Base-by-base conservation (phyloP, 345 rosid genomes). In the Eucalyptus guilfoylei region DNA sequence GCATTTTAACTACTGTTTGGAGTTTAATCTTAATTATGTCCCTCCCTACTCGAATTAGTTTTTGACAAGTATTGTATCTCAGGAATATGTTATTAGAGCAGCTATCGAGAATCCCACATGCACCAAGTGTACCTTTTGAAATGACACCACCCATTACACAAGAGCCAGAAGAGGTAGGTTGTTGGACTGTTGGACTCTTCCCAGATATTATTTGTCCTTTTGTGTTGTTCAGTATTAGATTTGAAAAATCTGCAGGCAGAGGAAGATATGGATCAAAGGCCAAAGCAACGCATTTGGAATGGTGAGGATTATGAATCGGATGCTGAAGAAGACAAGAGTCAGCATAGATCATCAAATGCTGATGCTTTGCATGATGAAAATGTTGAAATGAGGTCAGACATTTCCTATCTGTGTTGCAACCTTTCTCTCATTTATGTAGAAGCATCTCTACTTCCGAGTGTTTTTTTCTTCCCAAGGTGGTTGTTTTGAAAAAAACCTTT, bases 221-320 rank as follows among this genome's bases (percentile, higher is more conserved):
- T 32, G 76, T 80, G 60, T 87, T 87, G 17, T 62, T 86, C 86
- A 48, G 90, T 64, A 45, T 72, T 88, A 86, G 86, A 34, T 30
- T 42, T 88, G 80, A 42, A 52, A 86, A 91, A 67, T 86, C 86
- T 90, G 89, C 89, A 95, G 97, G 91, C 91, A 14, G 97, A 95
- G 92, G 96, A 92, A 91, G 93, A 93, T 67, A 91, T 94, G 94
- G 96, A 96, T 90, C 89, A 86, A 90, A 94, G 95, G 89, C 95
- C 95, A 87, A 95, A 96, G 86, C 99, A 92, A 89, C 98, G 99
- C 86, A 96, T 98, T 89, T 98, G 99, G 99, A 94, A 92, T 92
- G 94, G 96, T 89, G 96, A 94, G 30, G 94, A 89, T 89, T 93
- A 95, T 91, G 97, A 93, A 60, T 97, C 99, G 13, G 99, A 97